Evolutionary conservation across 352 stramenopile species (phyloP), one percentile per base, ranked within the genome.

Genomic region (Phytopythium delawarense): DNA sequence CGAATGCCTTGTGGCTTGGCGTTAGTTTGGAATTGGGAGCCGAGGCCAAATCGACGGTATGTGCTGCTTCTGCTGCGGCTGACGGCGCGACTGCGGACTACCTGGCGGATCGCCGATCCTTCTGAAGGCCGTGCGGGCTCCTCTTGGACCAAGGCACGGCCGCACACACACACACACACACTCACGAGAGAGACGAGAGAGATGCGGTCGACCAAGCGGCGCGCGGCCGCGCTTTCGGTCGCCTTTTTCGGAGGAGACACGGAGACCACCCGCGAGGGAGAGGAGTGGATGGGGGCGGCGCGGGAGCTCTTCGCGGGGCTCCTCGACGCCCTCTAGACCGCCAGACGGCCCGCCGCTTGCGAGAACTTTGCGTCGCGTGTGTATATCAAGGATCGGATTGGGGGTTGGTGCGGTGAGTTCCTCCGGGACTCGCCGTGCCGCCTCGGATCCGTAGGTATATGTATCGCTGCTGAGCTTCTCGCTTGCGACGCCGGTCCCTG

Each of bases 331-430:
- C 20, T 46, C 58, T 46, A 37, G 16, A 44, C 52, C 30, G 42
- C 49, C 28, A 40, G 59, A 56, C 52, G 54, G 68, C 59, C 61
- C 67, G 72, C 74, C 71, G 69, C 66, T 71, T 72, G 71, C 69
- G 70, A 74, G 69, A 65, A 81, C 64, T 69, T 65, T 63, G 75
- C 72, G 74, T 76, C 52, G 59, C 69, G 74, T 78, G 79, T 84
- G 77, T 92, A 75, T 82, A 92, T 92, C 84, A 79, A 92, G 84
- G 84, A 92, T 92, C 84, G 84, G 84, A 92, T 87, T 76, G 63
- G 67, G 66, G 16, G 58, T 25, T 30, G 32, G 21, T n/a, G 48
- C 67, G 34, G 52, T 57, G n/a, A 48, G 49, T 35, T 44, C n/a
- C 30, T 61, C 11, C 42, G 44, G 37, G 45, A 13, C 32, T 59